These are phyloP conservation scores for Solanum arcanum DNA, from an alignment of 257 asterid species.

Conservation along the genomic window DNA sequence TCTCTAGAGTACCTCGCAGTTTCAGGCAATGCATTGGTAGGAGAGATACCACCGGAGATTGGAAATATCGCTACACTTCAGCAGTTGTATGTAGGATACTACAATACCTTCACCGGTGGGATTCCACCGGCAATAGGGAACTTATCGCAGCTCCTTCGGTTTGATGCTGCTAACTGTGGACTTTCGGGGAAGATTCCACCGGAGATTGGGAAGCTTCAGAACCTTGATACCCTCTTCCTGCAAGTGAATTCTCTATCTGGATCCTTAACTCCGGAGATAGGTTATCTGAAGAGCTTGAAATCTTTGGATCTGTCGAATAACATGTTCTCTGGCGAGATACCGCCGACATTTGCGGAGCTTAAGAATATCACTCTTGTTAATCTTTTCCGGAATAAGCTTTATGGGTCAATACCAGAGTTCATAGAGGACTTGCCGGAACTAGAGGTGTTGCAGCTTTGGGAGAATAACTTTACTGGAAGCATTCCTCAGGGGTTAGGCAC, in stretches of 20 bases:
- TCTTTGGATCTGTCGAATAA: constrained; percentile 94
- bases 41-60: constrained; percentile 57
- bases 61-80: constrained; percentile 49
- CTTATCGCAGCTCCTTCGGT: constrained; percentile 35
- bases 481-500: constrained; percentile 65
- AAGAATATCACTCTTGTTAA: constrained; percentile 68
- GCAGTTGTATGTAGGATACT: constrained; percentile 80
- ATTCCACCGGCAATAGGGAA: constrained; percentile 75
- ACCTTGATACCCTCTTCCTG: constrained; percentile 73
- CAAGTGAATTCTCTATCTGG: constrained; percentile 78
- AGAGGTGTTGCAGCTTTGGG: constrained; percentile 89
- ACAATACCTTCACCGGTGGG: constrained; percentile 60
- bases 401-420: constrained; percentile 87
- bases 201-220: constrained; percentile 61
- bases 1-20: constrained; percentile 63
- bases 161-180: constrained; percentile 83
- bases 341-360: constrained; percentile 49
- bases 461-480: constrained; percentile 85
- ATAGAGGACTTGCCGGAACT: constrained; percentile 65
- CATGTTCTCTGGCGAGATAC: constrained; percentile 60
- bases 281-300: constrained; percentile 55
- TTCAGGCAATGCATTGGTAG: constrained; percentile 69
- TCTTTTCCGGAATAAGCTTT: constrained; percentile 78
- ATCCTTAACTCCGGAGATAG: constrained; percentile 56
- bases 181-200: constrained; percentile 73